Base-by-base conservation (phyloP, 2,329 filamentous ascomycete species). In the Penicillium psychrosexuale region DNA sequence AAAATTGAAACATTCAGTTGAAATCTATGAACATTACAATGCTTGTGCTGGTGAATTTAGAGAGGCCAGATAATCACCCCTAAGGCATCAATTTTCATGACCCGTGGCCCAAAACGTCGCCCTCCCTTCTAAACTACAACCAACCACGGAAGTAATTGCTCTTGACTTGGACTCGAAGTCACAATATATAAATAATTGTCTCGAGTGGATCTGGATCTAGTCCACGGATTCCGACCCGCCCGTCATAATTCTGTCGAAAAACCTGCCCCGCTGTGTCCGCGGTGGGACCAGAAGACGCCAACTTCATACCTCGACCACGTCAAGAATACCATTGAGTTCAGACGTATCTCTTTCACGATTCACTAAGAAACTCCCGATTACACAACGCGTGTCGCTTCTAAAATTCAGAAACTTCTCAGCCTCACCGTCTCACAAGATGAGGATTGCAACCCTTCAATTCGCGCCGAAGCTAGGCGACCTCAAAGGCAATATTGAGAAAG, bases 371-470 rank as follows among this genome's bases (percentile, higher is more conserved):
- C 7, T 27, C 11, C 13, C 2, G 8, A 12, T 42, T 13, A 36
- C n/a, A 28, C 9, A 28, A 24, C 19, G 1, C 8, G 6, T 22
- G 8, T 22, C 28, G 3, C 11, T 8, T 28, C 8, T 15, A 9
- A 39, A 24, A 3, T 19, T 31, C 22, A 42, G 53, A 45, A 55
- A 38, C 2, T 60, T 62, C 22, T 61, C 59, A 28, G 55, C 3
- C 2, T 57, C 59, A 1, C 60, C 47, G 13, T 36, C 27, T 17
- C 58, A 55, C 48, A 56, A 58, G 24, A 80, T 80, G 78, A 71
- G 66, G 49, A 77, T 80, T 43, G 78, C 77, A 34, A 78, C 74
- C 6, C 66, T 80, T 11, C 78, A 80, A 57, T 76, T 79, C 55
- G 69, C 71, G 36, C 72, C 78, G 0, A 66, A 62, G 28, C 57